phyloP scores from a whole-genome alignment of 257 asterid species.

The Solanum bulbocastanum region DNA sequence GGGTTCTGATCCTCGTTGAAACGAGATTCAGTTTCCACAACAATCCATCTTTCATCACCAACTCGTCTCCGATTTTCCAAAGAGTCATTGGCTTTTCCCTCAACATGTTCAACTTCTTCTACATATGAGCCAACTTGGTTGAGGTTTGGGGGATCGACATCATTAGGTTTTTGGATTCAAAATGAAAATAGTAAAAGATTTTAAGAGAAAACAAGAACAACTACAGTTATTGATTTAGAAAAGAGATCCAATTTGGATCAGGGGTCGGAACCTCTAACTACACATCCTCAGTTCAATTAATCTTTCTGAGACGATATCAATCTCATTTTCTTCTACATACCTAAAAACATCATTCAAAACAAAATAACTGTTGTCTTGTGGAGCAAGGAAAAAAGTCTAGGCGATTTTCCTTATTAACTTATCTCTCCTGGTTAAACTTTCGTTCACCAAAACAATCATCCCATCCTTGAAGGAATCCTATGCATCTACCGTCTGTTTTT shows the following conservation, averaged over 20 bases:
- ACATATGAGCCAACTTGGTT: constrained; percentile 25
- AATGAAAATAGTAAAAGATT: constrained; percentile 7
- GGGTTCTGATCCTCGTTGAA: constrained; percentile 28
- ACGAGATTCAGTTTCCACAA: constrained; percentile 33
- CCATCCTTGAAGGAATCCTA: constrained; percentile 66
- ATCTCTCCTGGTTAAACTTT: constrained; percentile 80
- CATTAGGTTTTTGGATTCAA: constrained; percentile 49
- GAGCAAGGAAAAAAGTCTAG: constrained; percentile 88
- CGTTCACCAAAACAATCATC: constrained; percentile 76
- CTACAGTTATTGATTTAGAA: not conserved
- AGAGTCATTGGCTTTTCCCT: constrained; percentile 26
- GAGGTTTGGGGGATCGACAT: constrained; percentile 30
- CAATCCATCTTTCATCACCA: constrained; percentile 25
- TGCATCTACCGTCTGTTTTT: constrained; percentile 80
- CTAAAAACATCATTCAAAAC: constrained; percentile 75
- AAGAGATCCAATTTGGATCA: constrained; percentile 41
- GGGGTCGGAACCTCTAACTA: constrained; percentile 23
- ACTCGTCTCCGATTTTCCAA: constrained; percentile 37
- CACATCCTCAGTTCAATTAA: constrained; percentile 24
- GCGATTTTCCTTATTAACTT: constrained; percentile 52
- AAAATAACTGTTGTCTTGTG: constrained; percentile 79
- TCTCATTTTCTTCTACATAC: constrained; percentile 49
- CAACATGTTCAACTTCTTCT: constrained; percentile 34
- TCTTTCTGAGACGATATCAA: constrained; percentile 14
- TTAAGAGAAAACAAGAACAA: not conserved